Evolutionary conservation across 352 stramenopile genomes (phyloP), one percentile per base, ranked within the genome.

Genomic region (Albugo laibachii): DNA sequence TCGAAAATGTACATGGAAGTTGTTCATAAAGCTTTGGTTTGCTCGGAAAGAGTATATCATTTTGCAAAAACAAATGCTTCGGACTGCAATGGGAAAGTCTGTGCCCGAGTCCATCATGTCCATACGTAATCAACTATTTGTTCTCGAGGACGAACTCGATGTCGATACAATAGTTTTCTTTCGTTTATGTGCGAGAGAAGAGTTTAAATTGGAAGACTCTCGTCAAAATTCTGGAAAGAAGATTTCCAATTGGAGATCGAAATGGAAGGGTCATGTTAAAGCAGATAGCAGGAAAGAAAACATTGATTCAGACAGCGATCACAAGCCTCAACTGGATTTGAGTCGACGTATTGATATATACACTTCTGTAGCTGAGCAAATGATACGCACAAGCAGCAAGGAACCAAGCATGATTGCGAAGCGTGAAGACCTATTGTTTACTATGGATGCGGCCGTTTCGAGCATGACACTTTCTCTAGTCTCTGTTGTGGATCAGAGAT

Each of bases 101-200:
- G 45, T 61, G 0, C 36, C 68, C 1, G 74, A 85, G 11, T 54
- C 52, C n/a, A 45, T 80, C 0, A 45, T 80, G 11, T 51, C 54
- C 1, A 63, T 83, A 21, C 69, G 61, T 1, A 56, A 56, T 36
- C 63, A 61, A 5, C 49, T 84, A 13, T 68, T 73, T 2, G 58
- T 74, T 13, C 54, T 91, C 5, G 77, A 91, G 53, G 75, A 85
- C 24, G 61, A 63, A 14, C 47, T 91, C 27, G 65, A 81, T 45
- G 74, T 85, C 1, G 63, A 83, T 0, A 83, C 70, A 1, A 81
- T 91, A 49, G 74, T 86, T 0, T 91, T 91, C 48, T 91, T 86
- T 34, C 58, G 77, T 1, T 35, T 79, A 12, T 91, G 77, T 47
- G 72, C 74, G 0, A 53, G 57, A 0, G 59, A 73, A 54, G 77